These are phyloP conservation scores for Podospora pseudopauciseta DNA, from an alignment of 495 filamentous ascomycete species.

Conservation along the genomic window DNA sequence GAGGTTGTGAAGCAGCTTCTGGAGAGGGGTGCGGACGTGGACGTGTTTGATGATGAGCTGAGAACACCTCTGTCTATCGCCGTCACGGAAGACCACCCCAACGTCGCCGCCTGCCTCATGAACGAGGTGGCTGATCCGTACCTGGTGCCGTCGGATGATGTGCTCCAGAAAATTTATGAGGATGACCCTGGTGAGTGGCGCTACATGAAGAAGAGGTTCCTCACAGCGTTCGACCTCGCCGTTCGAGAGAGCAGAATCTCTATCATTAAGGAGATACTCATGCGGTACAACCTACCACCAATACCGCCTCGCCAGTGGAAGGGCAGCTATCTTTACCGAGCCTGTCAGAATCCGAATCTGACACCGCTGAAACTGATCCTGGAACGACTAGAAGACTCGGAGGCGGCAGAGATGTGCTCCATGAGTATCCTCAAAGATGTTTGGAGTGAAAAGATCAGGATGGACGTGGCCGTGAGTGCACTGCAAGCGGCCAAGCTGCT, in stretches of 20 bases:
- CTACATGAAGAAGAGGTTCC: constrained; percentile 18
- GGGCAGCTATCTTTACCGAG: constrained; percentile 23
- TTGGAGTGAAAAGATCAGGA: constrained; percentile 14
- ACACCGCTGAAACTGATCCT: constrained; percentile 23
- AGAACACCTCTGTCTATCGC: constrained; percentile 27
- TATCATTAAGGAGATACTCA: constrained; percentile 25
- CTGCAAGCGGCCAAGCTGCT: constrained; percentile 17
- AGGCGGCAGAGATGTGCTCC: constrained; percentile 15
- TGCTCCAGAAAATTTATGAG: constrained; percentile 14
- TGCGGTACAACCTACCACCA: constrained; percentile 20
- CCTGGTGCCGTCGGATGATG: constrained; percentile 23
- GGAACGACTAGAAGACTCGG: constrained; percentile 15
- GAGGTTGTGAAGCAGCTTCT: constrained; percentile 25
- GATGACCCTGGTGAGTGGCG: constrained; percentile 17
- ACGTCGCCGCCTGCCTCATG: constrained; percentile 20
- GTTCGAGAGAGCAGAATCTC: constrained; percentile 21
- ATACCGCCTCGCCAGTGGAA: constrained; percentile 10
- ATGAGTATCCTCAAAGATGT: constrained; percentile 19
- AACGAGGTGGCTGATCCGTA: constrained; percentile 28
- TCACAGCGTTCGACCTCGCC: constrained; percentile 28
- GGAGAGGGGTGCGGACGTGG: constrained; percentile 27
- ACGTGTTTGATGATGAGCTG: constrained; percentile 28
- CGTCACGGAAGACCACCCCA: constrained; percentile 17
- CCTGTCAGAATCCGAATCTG: constrained; percentile 23
- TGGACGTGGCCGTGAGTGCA: constrained; percentile 10